These are phyloP conservation scores for Strobilomyces echinocephalus DNA, from an alignment of 768 basidiomycete genomes.

Conservation along the genomic window DNA sequence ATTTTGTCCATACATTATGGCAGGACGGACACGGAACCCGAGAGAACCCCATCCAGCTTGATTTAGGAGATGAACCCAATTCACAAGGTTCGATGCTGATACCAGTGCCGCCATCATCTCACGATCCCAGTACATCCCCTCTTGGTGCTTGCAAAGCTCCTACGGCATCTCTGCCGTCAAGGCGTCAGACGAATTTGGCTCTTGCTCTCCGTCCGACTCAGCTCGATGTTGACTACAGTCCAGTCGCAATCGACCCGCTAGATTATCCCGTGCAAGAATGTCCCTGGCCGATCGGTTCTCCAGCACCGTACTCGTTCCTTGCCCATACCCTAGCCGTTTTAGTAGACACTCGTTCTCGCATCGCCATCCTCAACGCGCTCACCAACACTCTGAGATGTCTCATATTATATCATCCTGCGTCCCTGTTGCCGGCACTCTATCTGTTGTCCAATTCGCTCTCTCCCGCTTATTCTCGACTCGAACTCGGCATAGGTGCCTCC, in stretches of 20 bases:
- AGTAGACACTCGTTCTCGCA: slow-evolving; percentile 67
- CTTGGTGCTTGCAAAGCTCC: slow-evolving; percentile 6
- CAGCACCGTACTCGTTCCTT: slow-evolving; percentile 69
- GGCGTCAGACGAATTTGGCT: slow-evolving; percentile 2
- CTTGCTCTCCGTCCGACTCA: slow-evolving; percentile 23
- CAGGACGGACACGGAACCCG: slow-evolving; percentile 23
- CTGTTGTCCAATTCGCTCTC: slow-evolving; percentile 77
- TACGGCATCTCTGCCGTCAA: slow-evolving; percentile 8
- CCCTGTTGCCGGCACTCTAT: slow-evolving; percentile 74
- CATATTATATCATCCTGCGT: slow-evolving; percentile 56
- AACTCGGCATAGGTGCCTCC: slow-evolving; percentile 66
- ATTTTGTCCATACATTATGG: slow-evolving; percentile 7
- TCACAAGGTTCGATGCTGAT: slow-evolving; percentile 3
- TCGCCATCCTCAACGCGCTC: slow-evolving; percentile 59
- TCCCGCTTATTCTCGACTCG: slow-evolving; percentile 67
- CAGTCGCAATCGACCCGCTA: slow-evolving; percentile 43
- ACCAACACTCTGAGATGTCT: slow-evolving; percentile 74
- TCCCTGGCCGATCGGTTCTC: slow-evolving; percentile 36
- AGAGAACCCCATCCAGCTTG: slow-evolving; percentile 23
- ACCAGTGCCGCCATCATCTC: slow-evolving; percentile 10
- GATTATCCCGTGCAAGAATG: slow-evolving; percentile 39
- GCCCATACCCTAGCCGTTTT: slow-evolving; percentile 57
- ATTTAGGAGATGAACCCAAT: slow-evolving; percentile 17
- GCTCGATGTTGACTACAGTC: slow-evolving; percentile 26
- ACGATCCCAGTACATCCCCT: slow-evolving; percentile 9